Base-by-base conservation (phyloP, 345 rosid genomes). In the Anastatica hierochuntica region DNA sequence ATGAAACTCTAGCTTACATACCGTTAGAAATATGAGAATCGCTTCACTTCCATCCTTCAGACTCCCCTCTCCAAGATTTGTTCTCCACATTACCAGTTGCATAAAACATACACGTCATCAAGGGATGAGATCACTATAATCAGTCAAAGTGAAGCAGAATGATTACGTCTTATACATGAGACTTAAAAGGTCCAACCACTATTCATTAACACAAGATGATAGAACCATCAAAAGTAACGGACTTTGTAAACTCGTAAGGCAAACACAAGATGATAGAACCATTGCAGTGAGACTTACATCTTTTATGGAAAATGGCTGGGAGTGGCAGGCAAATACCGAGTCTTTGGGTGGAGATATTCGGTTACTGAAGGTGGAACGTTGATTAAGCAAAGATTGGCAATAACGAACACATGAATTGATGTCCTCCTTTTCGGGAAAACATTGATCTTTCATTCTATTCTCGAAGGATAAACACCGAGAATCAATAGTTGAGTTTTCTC, bases 331-430 rank as follows among this genome's bases (percentile, higher is more conserved):
- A 3, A 82, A 77, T 27, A 66, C 51, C 24, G 77, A 67, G 31
- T 80, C 85, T 42, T 54, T 83, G 18, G 71, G 75, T 64, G 90
- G 79, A 53, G 77, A 49, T 8, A 68, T 62, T 51, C 67, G 75
- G 26, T 52, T 72, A 4, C 74, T 63, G 56, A 76, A 79, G 48
- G 74, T 67, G 21, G 94, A 76, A 57, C 62, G 77, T 33, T 83
- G 90, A 24, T 94, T 88, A 48, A 92, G 74, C 2, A 90, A 29
- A 31, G 99, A 92, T 60, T 92, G 87, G 60, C 94, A 88, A 6
- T 85, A 86, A 14, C 83, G 81, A 43, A 85, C 84, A 38, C 76
- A 64, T 27, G 97, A 74, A 69, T 80, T 85, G 4, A 74, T 39
- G 60, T 66, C 71, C 44, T 70, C 68, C 34, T 75, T 70, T 13